phyloP scores from a whole-genome alignment of 257 asterid genomes.

The Dorcoceras hygrometricum region DNA sequence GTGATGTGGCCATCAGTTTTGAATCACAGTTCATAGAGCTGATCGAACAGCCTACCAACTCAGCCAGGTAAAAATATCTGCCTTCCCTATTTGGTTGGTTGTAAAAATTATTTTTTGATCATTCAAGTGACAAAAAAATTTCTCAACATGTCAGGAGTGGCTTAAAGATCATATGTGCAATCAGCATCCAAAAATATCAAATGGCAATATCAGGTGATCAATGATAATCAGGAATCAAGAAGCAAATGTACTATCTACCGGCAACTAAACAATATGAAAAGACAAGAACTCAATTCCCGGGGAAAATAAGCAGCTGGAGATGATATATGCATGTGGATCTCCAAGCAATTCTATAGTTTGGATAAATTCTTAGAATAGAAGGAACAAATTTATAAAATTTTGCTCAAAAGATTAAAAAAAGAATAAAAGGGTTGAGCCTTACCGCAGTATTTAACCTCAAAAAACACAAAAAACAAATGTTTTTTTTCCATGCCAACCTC shows the following conservation, averaged over 20 bases:
- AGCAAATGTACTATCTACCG: background rate
- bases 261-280: background rate
- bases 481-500: too few relatives aligned
- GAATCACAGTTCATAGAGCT: background rate
- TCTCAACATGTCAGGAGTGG: background rate
- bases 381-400: background rate
- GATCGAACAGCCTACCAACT: background rate
- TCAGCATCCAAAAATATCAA: conserved; percentile 1
- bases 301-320: background rate
- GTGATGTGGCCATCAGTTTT: background rate
- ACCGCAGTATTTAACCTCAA: background rate
- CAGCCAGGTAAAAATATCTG: background rate
- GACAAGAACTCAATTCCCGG: background rate
- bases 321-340: background rate
- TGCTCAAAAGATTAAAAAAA: too few relatives aligned
- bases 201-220: background rate
- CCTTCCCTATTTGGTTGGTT: too few relatives aligned
- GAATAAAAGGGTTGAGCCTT: background rate
- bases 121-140: background rate
- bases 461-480: too few relatives aligned
- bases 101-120: too few relatives aligned
- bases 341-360: background rate
- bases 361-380: background rate
- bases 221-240: background rate
- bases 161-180: background rate